phyloP scores from a whole-genome alignment of 768 basidiomycete species.

The Clavaria fumosa region DNA sequence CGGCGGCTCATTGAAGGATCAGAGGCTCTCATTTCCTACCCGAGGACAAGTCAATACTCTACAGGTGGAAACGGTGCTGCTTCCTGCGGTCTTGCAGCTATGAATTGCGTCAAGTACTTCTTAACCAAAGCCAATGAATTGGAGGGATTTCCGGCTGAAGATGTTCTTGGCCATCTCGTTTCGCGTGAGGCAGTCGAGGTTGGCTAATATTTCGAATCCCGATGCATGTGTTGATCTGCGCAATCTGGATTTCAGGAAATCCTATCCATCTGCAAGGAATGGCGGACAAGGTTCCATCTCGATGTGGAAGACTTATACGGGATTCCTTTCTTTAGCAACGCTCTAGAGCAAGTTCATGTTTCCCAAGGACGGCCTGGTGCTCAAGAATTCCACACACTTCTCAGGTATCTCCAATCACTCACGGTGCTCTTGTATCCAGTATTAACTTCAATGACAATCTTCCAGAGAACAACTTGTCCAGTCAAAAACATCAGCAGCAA shows the following conservation, averaged over 20 bases:
- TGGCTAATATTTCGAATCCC: neutral
- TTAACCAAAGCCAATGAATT: constrained; percentile 2
- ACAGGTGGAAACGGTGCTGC: neutral
- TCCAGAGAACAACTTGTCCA: constrained; percentile 9
- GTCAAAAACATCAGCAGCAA: constrained; percentile 20
- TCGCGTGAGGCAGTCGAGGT: neutral
- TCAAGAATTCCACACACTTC: constrained; percentile 4
- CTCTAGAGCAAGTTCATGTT: neutral
- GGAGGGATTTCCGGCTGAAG: neutral
- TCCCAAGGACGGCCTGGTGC: neutral
- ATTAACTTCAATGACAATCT: constrained; percentile 8
- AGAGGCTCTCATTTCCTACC: constrained; percentile 1
- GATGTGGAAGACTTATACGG: constrained; percentile 1
- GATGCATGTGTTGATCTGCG: neutral
- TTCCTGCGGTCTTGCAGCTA: constrained; percentile 5
- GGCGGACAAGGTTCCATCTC: constrained; percentile 3
- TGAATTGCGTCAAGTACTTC: constrained; percentile 1
- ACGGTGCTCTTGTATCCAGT: too few species aligned
- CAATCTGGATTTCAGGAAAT: constrained; percentile 5
- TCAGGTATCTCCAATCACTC: constrained; percentile 3
- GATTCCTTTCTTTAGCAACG: neutral
- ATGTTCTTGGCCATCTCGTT: neutral
- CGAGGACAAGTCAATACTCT: constrained; percentile 4
- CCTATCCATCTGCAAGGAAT: constrained; percentile 5
- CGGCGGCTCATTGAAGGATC: neutral